Evolutionary conservation across 1,284 basidiomycete species (phyloP).

Genomic region (Heliocybe sulcata): DNA sequence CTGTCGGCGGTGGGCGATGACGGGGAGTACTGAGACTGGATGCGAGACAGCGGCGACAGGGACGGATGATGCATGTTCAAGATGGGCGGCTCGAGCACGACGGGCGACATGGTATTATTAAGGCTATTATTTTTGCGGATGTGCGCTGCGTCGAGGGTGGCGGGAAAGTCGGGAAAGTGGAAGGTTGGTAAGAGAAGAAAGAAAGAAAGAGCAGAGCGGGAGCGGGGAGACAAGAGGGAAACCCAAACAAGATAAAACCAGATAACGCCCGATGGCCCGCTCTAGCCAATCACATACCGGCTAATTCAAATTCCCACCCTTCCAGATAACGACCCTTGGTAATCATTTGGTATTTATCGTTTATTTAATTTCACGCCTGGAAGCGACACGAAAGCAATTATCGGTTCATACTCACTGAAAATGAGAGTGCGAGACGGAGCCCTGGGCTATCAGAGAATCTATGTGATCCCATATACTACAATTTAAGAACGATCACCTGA

Average conservation of each 20-base stretch:
- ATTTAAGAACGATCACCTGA: background rate
- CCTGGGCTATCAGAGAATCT: too few relatives aligned
- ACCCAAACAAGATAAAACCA: slow-evolving; percentile 8
- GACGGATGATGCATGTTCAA: slow-evolving; percentile 31
- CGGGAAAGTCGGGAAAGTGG: background rate
- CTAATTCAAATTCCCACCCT: slow-evolving; percentile 7
- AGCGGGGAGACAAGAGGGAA: slow-evolving; percentile 8
- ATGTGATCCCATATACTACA: background rate
- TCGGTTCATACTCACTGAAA: background rate
- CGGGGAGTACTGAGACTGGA: slow-evolving; percentile 10
- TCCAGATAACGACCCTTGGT: background rate
- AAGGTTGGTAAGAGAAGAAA: slow-evolving; percentile 4
- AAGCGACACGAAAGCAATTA: too few relatives aligned
- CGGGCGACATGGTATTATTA: slow-evolving; percentile 24
- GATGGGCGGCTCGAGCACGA: slow-evolving; percentile 38
- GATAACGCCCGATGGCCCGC: slow-evolving; percentile 8
- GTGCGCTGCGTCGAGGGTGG: background rate
- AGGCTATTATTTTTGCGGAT: background rate
- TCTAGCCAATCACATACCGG: slow-evolving; percentile 12
- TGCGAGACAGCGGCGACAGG: slow-evolving; percentile 8
- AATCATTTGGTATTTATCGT: background rate
- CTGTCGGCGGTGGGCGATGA: background rate
- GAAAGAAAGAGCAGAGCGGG: slow-evolving; percentile 5
- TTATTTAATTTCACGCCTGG: too few relatives aligned
- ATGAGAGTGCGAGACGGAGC: too few relatives aligned